Conservation (phyloP, 257 asterid species). For the Nicotiana noctiflora region DNA sequence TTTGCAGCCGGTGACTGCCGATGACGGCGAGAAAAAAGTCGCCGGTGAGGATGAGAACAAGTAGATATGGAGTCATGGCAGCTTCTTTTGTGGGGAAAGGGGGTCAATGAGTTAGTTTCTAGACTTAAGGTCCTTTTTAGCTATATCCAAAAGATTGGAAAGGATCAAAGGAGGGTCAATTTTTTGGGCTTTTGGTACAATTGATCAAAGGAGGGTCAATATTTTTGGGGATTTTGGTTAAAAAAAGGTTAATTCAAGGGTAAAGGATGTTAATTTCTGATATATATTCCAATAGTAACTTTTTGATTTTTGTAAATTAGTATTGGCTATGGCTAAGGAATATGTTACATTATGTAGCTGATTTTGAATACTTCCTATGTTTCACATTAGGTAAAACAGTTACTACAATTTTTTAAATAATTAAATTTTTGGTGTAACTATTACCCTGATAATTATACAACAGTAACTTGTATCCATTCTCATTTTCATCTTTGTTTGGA, state of each 20-base stretch:
- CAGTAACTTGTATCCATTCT: too few species aligned
- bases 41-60: background rate
- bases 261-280: background rate
- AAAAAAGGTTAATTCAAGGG: background rate
- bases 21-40: slow-evolving; percentile 14
- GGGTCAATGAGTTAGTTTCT: background rate
- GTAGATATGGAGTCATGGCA: background rate
- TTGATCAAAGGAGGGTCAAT: too few species aligned
- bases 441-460: too few species aligned
- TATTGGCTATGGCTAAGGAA: too few species aligned
- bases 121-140: background rate
- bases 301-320: too few species aligned
- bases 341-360: too few species aligned
- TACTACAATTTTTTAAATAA: too few species aligned
- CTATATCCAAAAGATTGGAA: background rate
- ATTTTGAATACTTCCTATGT: too few species aligned
- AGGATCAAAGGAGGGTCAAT: background rate
- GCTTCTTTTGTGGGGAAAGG: background rate
- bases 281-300: background rate
- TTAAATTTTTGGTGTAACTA: too few species aligned
- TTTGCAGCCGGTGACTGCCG: slow-evolving; percentile 47
- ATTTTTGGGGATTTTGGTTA: background rate
- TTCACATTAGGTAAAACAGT: too few species aligned
- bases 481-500: too few species aligned
- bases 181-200: background rate